Percentiles rank a stretch among this genome's conserved stretches.
These are phyloP conservation scores for Aspergillus sp. DNA, from an alignment of 2,329 filamentous ascomycete species.

Conservation along the genomic window DNA sequence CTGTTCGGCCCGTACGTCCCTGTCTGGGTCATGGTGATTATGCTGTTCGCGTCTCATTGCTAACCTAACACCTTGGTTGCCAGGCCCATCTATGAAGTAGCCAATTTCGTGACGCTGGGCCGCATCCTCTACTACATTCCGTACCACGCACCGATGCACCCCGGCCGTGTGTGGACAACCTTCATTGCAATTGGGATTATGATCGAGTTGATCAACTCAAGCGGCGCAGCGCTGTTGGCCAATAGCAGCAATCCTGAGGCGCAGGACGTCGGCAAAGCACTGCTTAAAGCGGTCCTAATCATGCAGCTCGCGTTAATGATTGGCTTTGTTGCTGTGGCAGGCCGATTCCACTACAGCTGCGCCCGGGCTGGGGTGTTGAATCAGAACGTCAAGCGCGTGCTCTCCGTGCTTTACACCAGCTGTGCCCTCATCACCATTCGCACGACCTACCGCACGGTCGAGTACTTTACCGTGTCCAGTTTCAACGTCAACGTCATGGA, in stretches of 20 bases:
- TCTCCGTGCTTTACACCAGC: slow-evolving; percentile 41
- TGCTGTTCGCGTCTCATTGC: too few relatives aligned
- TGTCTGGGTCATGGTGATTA: too few relatives aligned
- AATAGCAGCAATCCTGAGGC: slow-evolving; percentile 27
- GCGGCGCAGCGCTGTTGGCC: slow-evolving; percentile 40
- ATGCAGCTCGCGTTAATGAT: slow-evolving; percentile 43
- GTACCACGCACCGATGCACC: slow-evolving; percentile 44
- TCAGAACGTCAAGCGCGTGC: slow-evolving; percentile 29
- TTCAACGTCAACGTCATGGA: slow-evolving; percentile 25
- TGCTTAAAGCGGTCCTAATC: slow-evolving; percentile 43
- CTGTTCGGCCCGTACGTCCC: slow-evolving; percentile 30
- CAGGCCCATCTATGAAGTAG: slow-evolving; percentile 34
- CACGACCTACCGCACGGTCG: slow-evolving; percentile 43
- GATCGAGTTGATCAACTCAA: slow-evolving; percentile 41
- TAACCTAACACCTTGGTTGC: not conserved
- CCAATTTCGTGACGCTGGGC: slow-evolving; percentile 45
- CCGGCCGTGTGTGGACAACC: slow-evolving; percentile 49
- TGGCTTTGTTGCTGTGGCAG: slow-evolving; percentile 40
- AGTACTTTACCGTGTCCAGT: slow-evolving; percentile 34
- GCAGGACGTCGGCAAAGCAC: slow-evolving; percentile 33
- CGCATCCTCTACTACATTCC: slow-evolving; percentile 42
- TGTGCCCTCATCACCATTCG: slow-evolving; percentile 34
- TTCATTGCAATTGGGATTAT: slow-evolving; percentile 45
- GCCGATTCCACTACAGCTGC: slow-evolving; percentile 39
- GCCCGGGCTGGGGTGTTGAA: slow-evolving; percentile 31